These are phyloP conservation scores for Conticribra weissflogii DNA, from an alignment of 108 stramenopile genomes.

Conservation along the genomic window DNA sequence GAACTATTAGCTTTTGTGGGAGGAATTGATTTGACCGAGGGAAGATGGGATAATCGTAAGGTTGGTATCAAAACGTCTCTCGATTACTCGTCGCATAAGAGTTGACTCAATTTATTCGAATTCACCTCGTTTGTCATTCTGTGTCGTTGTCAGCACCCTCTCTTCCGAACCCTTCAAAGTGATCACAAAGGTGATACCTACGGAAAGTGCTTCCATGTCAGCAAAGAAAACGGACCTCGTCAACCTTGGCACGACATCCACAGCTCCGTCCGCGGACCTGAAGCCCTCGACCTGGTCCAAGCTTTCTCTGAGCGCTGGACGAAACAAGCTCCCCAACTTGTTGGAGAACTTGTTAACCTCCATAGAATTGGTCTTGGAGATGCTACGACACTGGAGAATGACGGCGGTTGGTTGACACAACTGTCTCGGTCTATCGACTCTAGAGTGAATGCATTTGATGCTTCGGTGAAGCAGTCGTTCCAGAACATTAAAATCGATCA, in stretches of 20 bases:
- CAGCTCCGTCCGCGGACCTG: conserved; percentile 51
- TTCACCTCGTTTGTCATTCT: too few species aligned
- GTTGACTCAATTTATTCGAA: too few species aligned
- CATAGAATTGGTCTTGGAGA: conserved; percentile 24
- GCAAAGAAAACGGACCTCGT: conserved; percentile 47
- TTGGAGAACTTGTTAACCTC: conserved; percentile 31
- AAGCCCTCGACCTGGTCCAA: conserved; percentile 44
- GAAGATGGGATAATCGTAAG: conserved; percentile 64
- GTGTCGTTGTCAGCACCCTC: conserved; percentile 52
- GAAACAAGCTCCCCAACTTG: conserved; percentile 38
- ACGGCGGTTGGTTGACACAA: conserved; percentile 47
- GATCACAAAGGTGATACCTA: conserved; percentile 49
- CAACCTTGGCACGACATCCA: conserved; percentile 68
- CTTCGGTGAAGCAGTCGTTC: conserved; percentile 17
- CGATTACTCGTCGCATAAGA: too few species aligned
- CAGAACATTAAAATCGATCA: background rate
- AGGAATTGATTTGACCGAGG: conserved; percentile 70
- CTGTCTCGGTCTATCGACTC: conserved; percentile 58
- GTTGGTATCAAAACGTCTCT: too few species aligned
- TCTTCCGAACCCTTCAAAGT: conserved; percentile 48
- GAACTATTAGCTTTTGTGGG: conserved; percentile 64
- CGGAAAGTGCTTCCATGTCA: conserved; percentile 33
- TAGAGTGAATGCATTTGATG: conserved; percentile 45
- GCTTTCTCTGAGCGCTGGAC: conserved; percentile 60
- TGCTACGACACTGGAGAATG: conserved; percentile 22